Percentiles rank a stretch among this genome's conserved stretches.
Conservation (phyloP, 192 early-diverging fungal species). For the Paraglomus brasilianum region DNA sequence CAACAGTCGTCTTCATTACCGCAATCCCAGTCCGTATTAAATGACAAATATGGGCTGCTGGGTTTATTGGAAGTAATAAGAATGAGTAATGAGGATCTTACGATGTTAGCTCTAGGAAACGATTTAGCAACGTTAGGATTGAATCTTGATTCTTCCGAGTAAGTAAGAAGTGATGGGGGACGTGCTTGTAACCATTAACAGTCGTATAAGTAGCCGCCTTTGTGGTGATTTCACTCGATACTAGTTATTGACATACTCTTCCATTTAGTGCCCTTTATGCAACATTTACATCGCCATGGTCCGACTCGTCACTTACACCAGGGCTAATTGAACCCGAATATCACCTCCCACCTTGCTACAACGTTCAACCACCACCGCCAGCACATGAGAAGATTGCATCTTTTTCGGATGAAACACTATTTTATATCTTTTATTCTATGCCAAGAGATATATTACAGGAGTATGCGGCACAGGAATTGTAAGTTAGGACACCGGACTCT, state of each 20-base stretch:
- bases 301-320: slow-evolving; percentile 64
- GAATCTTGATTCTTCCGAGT: slow-evolving; percentile 70
- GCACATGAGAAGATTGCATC: slow-evolving; percentile 69
- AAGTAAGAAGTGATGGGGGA: slow-evolving; percentile 39
- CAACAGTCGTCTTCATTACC: slow-evolving; percentile 19
- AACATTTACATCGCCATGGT: slow-evolving; percentile 88
- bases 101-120: slow-evolving; percentile 83
- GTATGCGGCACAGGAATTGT: slow-evolving; percentile 91
- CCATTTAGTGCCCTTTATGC: slow-evolving; percentile 69
- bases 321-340: slow-evolving; percentile 82
- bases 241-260: not conserved
- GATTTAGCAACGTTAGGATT: slow-evolving; percentile 88
- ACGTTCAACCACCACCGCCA: slow-evolving; percentile 66
- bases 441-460: slow-evolving; percentile 93
- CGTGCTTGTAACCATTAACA: too few species aligned
- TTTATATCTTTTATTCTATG: slow-evolving; percentile 97
- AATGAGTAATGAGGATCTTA: slow-evolving; percentile 71
- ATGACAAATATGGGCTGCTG: slow-evolving; percentile 61
- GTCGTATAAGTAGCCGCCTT: too few species aligned
- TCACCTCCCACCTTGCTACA: slow-evolving; percentile 84
- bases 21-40: slow-evolving; percentile 7
- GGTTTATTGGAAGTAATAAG: slow-evolving; percentile 86
- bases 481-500: slow-evolving; percentile 26
- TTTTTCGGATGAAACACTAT: slow-evolving; percentile 90
- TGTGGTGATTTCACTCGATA: too few species aligned